These are phyloP conservation scores for Dictyostelium capitatum DNA, from an alignment of 78 protist species.

Conservation along the genomic window DNA sequence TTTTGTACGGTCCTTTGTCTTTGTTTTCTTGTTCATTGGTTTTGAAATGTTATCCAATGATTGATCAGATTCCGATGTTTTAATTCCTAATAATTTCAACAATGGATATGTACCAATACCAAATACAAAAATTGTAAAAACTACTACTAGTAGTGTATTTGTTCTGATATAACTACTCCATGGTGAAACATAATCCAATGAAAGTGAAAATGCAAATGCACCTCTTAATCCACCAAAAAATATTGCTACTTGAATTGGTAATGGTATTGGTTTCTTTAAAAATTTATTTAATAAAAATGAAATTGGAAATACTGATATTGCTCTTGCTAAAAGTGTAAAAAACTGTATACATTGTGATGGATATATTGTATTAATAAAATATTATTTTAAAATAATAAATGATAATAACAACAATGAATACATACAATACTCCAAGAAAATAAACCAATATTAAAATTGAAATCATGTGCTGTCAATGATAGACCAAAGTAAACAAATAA, in stretches of 20 bases:
- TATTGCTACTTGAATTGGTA: conserved; percentile 64
- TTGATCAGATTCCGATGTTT: conserved; percentile 67
- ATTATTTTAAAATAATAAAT: too few relatives aligned
- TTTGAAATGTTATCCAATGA: conserved; percentile 57
- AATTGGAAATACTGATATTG: conserved; percentile 71
- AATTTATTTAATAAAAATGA: conserved; percentile 40
- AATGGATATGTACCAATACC: conserved; percentile 79
- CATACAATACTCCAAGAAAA: conserved; percentile 67
- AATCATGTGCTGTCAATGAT: conserved; percentile 29
- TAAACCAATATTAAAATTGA: conserved; percentile 45
- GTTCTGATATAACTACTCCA: conserved; percentile 19
- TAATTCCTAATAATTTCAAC: conserved; percentile 52
- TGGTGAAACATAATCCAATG: conserved; percentile 61
- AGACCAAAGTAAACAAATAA: conserved; percentile 87
- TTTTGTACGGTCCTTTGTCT: conserved; percentile 41
- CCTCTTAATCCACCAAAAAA: conserved; percentile 93
- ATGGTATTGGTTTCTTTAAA: conserved; percentile 47
- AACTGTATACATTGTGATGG: too few relatives aligned
- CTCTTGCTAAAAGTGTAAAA: conserved; percentile 42
- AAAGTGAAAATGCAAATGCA: conserved; percentile 93
- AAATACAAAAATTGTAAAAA: conserved; percentile 58
- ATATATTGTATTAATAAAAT: not conserved
- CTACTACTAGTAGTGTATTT: conserved; percentile 45
- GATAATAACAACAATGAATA: not conserved
- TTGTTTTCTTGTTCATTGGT: conserved; percentile 31